Percentiles rank a stretch among this genome's conserved stretches.
Evolutionary conservation across 768 basidiomycete species (phyloP).

Genomic region (Daedaleopsis nitida): DNA sequence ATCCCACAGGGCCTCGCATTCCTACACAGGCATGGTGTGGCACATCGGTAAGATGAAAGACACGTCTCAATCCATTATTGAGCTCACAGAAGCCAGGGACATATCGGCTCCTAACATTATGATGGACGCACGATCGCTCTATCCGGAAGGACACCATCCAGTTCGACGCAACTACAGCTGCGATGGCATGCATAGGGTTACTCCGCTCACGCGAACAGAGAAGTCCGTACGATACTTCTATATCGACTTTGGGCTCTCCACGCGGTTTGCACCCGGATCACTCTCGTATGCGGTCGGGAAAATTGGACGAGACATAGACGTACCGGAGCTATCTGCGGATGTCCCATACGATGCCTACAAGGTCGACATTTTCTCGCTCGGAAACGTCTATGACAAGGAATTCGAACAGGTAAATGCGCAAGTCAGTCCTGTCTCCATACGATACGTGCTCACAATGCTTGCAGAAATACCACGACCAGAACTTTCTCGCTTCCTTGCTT

Average conservation of each 20-base stretch:
- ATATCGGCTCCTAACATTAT: constrained; percentile 20
- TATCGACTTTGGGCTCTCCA: constrained; percentile 25
- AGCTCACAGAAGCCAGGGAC: background rate
- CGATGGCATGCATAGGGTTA: constrained; percentile 33
- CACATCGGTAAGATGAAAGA: constrained; percentile 17
- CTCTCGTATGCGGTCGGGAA: constrained; percentile 15
- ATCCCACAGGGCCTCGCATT: constrained; percentile 17
- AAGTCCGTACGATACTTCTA: constrained; percentile 35
- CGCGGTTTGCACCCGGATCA: constrained; percentile 20
- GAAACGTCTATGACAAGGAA: constrained; percentile 25
- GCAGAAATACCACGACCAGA: constrained; percentile 11
- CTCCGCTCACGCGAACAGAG: constrained; percentile 34
- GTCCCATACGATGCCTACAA: constrained; percentile 29
- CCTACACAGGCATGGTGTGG: constrained; percentile 17
- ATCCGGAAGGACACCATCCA: constrained; percentile 22
- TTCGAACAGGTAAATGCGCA: constrained; percentile 13
- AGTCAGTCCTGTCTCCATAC: no score
- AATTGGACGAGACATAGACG: constrained; percentile 24
- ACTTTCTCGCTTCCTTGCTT: constrained; percentile 17
- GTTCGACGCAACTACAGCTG: constrained; percentile 31
- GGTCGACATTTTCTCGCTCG: constrained; percentile 29
- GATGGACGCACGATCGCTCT: constrained; percentile 24
- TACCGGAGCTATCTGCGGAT: constrained; percentile 25
- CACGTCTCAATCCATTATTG: background rate
- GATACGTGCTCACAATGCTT: background rate